phyloP scores from a whole-genome alignment of 1,284 basidiomycete genomes.

The Sphaerobolus stellatus region DNA sequence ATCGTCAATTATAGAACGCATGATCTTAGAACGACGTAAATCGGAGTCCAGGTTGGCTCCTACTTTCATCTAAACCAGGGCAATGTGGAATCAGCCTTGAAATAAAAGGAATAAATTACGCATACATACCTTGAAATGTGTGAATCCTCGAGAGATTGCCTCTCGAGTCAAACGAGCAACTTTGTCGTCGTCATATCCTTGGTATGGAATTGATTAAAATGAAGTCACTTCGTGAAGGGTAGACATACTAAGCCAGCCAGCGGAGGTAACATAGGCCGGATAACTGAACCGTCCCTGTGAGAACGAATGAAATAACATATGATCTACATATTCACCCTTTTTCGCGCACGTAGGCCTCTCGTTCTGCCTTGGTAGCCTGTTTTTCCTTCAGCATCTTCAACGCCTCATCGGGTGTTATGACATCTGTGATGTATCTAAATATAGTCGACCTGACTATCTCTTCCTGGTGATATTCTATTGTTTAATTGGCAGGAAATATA shows the following conservation, averaged over 20 bases:
- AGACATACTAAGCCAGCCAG: constrained; percentile 77
- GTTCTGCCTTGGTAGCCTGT: constrained; percentile 72
- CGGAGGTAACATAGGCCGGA: constrained; percentile 94
- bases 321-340: no score
- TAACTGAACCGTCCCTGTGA: constrained; percentile 54
- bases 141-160: constrained; percentile 84
- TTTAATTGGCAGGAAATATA: neutral
- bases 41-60: constrained; percentile 82
- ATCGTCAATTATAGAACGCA: constrained; percentile 93
- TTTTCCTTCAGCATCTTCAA: constrained; percentile 77
- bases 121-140: constrained; percentile 75
- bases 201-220: neutral
- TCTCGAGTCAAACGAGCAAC: constrained; percentile 83
- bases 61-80: constrained; percentile 82
- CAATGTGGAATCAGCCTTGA: neutral
- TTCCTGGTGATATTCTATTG: constrained; percentile 47
- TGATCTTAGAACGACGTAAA: constrained; percentile 81
- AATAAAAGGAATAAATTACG: no score
- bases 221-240: neutral
- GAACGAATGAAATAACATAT: constrained; percentile 13
- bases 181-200: constrained; percentile 88
- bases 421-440: constrained; percentile 93
- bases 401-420: constrained; percentile 88
- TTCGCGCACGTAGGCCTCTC: constrained; percentile 71
- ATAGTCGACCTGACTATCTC: constrained; percentile 83